Evolutionary conservation across 139 green algal species (phyloP), one percentile per base, ranked within the genome.

Genomic region (Eudorina sp.): DNA sequence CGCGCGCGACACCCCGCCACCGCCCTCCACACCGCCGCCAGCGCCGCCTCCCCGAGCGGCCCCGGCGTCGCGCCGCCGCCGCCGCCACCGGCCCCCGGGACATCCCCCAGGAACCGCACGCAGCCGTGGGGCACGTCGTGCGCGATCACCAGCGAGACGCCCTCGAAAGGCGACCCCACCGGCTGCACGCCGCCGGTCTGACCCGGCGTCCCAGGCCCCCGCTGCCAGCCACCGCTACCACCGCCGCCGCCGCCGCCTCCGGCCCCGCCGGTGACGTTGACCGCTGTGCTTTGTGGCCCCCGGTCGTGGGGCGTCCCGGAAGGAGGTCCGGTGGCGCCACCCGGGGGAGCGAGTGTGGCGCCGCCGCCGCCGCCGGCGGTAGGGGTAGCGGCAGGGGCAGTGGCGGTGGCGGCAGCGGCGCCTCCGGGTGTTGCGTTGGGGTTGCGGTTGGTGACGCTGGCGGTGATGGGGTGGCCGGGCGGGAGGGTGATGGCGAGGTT

Each of bases 11-110:
- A 88, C 36, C 25, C 51, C 83, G 66, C 83, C 66, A 88, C 66
- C 38, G 83, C 83, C 6, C 48, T 36, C 83, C 83, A 88, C 68
- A 88, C 36, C 34, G 66, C 83, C 36, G 48, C 38, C 83, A 81
- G 48, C 48, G 36, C 36, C 34, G 27, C 31, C 43, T 36, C 60
- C 43, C 34, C 78, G 18, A 14, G 23, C 55, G 78, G 23, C 53
- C 40, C 36, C 72, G 8, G 9, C 43, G 34, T 36, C 18, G 4
- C 48, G 34, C 51, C 53, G 2, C 46, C 48, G 29, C 73, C 45
- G 5, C 4, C 45, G 29, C 46, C 46, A 53, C 34, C 76, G 21
- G 23, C 76, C 0, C 16, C 34, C 23, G 73, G 83, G 36, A 82
- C 43, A 36, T 88, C 68, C 25, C 83, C 83, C 23, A 73, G 51